phyloP scores from a whole-genome alignment of 129 eudicot species.

The Flaveria linearis region DNA sequence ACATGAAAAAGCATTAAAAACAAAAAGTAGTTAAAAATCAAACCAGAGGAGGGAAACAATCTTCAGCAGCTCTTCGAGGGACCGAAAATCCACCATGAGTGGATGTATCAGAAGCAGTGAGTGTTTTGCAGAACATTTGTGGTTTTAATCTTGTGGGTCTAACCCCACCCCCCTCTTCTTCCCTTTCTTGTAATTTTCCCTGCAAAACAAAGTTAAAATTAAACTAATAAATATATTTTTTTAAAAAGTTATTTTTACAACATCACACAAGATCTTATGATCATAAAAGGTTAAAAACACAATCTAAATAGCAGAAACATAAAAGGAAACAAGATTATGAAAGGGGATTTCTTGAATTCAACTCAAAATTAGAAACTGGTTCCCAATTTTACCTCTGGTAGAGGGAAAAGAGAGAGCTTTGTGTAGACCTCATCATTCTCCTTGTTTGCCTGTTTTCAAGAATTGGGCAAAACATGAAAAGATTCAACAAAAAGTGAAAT shows the following conservation, averaged over 20 bases:
- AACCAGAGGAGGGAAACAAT: constrained; percentile 88
- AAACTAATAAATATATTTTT: neutral
- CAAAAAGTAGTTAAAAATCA: constrained; percentile 11
- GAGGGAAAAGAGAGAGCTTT: constrained; percentile 75
- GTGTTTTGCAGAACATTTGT: constrained; percentile 95
- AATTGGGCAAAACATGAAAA: constrained; percentile 26
- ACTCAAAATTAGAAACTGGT: neutral
- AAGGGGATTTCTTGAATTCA: constrained; percentile 17
- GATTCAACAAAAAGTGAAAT: constrained; percentile 19
- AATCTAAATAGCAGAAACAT: constrained; percentile 23
- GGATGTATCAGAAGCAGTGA: constrained; percentile 97
- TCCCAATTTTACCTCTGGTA: constrained; percentile 58
- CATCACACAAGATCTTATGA: constrained; percentile 5
- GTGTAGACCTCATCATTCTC: constrained; percentile 89
- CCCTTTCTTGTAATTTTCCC: constrained; percentile 50
- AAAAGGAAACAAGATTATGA: constrained; percentile 24
- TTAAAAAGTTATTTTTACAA: neutral
- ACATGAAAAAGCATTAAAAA: constrained; percentile 3
- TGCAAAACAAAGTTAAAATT: constrained; percentile 22
- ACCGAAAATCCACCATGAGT: constrained; percentile 99
- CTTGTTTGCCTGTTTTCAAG: constrained; percentile 71
- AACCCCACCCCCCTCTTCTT: constrained; percentile 58
- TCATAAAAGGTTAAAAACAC: constrained; percentile 12
- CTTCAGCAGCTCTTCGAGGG: constrained; percentile 90
- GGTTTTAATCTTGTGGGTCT: constrained; percentile 62